Conservation (phyloP, 2,329 filamentous ascomycete genomes). For the Fusarium marasasianum region DNA sequence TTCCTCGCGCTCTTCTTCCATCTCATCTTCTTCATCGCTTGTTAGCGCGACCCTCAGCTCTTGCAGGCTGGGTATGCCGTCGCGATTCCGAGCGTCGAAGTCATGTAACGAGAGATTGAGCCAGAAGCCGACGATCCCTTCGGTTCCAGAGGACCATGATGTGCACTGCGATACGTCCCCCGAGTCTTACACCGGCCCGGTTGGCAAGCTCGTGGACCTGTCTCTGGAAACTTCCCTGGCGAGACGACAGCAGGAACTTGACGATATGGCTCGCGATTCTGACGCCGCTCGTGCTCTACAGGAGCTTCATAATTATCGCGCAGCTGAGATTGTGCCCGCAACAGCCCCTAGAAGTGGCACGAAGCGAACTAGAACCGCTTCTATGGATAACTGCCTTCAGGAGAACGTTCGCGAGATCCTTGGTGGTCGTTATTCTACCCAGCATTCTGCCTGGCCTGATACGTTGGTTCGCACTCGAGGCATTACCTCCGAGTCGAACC, state of each 20-base stretch:
- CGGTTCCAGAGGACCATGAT: conserved; percentile 66
- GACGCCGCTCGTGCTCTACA: conserved; percentile 68
- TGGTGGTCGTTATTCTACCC: conserved; percentile 46
- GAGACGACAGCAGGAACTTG: conserved; percentile 57
- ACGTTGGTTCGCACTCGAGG: conserved; percentile 50
- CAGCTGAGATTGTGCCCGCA: conserved; percentile 49
- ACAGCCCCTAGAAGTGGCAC: conserved; percentile 49
- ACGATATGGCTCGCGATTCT: conserved; percentile 54
- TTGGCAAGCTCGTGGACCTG: conserved; percentile 61
- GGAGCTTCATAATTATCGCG: conserved; percentile 66
- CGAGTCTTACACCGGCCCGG: conserved; percentile 64
- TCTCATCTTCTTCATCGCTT: conserved; percentile 70
- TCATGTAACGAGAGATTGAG: conserved; percentile 65
- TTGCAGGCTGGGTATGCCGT: conserved; percentile 62
- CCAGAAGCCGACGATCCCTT: conserved; percentile 62
- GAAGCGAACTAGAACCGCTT: conserved; percentile 69
- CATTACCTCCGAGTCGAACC: conserved; percentile 38
- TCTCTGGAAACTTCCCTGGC: conserved; percentile 59
- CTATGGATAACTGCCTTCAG: conserved; percentile 68
- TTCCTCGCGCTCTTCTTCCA: conserved; percentile 71
- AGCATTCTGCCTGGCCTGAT: conserved; percentile 48
- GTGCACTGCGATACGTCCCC: conserved; percentile 62
- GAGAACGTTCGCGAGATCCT: conserved; percentile 74
- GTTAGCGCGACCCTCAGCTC: conserved; percentile 67
- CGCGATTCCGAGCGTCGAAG: conserved; percentile 71